Evolutionary conservation across 108 stramenopile genomes (phyloP).

Genomic region (Nannochloropsis oceanica): DNA sequence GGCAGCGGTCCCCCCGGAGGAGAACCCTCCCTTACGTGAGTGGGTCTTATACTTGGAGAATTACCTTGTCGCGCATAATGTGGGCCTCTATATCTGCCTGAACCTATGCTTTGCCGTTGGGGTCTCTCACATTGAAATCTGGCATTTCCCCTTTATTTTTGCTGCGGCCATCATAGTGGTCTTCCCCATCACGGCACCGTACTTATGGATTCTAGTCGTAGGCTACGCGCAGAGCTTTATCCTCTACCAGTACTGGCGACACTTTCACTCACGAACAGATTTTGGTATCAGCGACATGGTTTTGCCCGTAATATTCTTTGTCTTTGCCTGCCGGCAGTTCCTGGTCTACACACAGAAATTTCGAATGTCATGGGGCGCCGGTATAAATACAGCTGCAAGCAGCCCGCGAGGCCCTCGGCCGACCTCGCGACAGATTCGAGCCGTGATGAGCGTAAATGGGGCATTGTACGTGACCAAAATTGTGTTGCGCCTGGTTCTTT

Average conservation of each 20-base stretch:
- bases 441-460: neutral
- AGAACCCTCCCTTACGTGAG: neutral
- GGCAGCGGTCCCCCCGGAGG: neutral
- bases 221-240: neutral
- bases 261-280: neutral
- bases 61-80: neutral
- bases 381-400: neutral
- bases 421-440: neutral
- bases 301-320: neutral
- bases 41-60: neutral
- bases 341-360: neutral
- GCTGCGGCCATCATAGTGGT: neutral
- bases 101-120: neutral
- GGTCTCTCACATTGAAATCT: neutral
- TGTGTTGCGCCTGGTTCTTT: neutral
- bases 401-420: neutral
- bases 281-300: neutral
- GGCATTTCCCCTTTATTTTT: neutral
- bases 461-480: neutral
- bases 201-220: neutral
- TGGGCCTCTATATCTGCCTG: neutral
- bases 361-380: neutral
- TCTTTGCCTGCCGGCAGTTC: neutral
- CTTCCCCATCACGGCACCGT: neutral
- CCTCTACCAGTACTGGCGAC: neutral